phyloP scores from a whole-genome alignment of 768 basidiomycete genomes.

The Russula olivacea region DNA sequence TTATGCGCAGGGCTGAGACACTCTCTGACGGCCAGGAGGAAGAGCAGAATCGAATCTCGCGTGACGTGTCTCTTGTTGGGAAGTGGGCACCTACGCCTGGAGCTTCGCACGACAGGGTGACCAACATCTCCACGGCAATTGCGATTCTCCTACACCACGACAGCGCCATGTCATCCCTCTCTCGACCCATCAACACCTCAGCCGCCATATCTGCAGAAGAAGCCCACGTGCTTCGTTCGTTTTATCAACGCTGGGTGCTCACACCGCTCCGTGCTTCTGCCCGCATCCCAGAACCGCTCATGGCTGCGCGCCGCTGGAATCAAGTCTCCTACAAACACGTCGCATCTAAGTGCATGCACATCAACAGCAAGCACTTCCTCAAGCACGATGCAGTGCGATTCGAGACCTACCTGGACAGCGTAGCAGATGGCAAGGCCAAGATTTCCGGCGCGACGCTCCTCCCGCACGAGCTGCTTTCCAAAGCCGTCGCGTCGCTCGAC shows the following conservation, averaged over 20 bases:
- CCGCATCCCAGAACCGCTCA: slow-evolving; percentile 51
- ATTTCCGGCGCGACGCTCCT: slow-evolving; percentile 61
- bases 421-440: slow-evolving; percentile 47
- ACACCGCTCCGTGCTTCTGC: slow-evolving; percentile 46
- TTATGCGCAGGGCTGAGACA: slow-evolving; percentile 35
- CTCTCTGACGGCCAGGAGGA: slow-evolving; percentile 31
- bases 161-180: slow-evolving; percentile 26
- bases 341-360: slow-evolving; percentile 55
- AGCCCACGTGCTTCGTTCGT: slow-evolving; percentile 45
- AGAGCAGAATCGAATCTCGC: slow-evolving; percentile 31
- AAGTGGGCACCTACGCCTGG: slow-evolving; percentile 69
- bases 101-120: slow-evolving; percentile 54
- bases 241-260: slow-evolving; percentile 55
- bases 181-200: slow-evolving; percentile 23
- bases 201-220: slow-evolving; percentile 31
- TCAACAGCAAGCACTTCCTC: slow-evolving; percentile 49
- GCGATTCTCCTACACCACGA: slow-evolving; percentile 44
- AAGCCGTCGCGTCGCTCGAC: slow-evolving; percentile 29
- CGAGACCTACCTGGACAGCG: slow-evolving; percentile 48
- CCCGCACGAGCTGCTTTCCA: slow-evolving; percentile 34
- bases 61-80: slow-evolving; percentile 48
- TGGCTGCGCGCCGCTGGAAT: slow-evolving; percentile 54
- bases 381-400: slow-evolving; percentile 56
- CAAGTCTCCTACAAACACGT: slow-evolving; percentile 56
- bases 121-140: slow-evolving; percentile 62